Evolutionary conservation across 2,329 filamentous ascomycete genomes (phyloP).

Genomic region (Xylariomycetidae sp.): DNA sequence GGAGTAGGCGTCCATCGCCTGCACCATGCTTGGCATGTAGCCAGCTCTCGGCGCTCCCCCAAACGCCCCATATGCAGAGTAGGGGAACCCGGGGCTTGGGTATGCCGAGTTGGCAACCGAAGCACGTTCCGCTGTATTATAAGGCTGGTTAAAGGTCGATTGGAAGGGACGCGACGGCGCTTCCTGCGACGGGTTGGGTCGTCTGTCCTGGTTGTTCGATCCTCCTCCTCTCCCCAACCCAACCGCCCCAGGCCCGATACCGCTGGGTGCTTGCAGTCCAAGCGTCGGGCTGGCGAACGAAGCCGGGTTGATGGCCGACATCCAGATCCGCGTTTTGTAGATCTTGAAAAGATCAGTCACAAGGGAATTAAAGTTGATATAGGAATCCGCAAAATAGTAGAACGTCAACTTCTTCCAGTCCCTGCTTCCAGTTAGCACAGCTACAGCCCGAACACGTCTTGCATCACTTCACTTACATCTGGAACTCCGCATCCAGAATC

Average conservation of each 20-base stretch:
- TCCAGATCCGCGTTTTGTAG: constrained; percentile 99
- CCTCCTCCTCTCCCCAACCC: constrained; percentile 45
- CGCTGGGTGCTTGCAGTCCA: constrained; percentile 63
- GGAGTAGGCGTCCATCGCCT: constrained; percentile 36
- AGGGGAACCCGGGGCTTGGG: constrained; percentile 33
- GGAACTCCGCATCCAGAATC: constrained; percentile 96
- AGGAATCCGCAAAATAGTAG: constrained; percentile 96
- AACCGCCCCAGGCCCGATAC: constrained; percentile 61
- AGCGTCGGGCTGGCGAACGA: constrained; percentile 80
- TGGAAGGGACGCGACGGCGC: constrained; percentile 35
- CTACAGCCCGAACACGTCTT: neutral
- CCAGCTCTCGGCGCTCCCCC: constrained; percentile 32
- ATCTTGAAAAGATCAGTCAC: constrained; percentile 98
- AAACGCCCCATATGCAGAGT: constrained; percentile 39
- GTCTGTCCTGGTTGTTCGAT: constrained; percentile 40
- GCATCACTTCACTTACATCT: constrained; percentile 64
- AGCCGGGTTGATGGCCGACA: constrained; percentile 97
- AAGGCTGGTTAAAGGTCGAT: constrained; percentile 35
- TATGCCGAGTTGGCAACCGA: constrained; percentile 33
- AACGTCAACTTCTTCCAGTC: constrained; percentile 99
- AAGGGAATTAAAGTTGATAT: constrained; percentile 98
- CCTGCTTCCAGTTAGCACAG: constrained; percentile 45
- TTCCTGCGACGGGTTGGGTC: constrained; percentile 38
- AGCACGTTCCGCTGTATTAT: constrained; percentile 35
- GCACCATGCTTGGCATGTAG: constrained; percentile 35